Percentiles rank a stretch among this genome's conserved stretches.
Conservation (phyloP, 768 basidiomycete genomes). For the Leccinum longicurvipes region DNA sequence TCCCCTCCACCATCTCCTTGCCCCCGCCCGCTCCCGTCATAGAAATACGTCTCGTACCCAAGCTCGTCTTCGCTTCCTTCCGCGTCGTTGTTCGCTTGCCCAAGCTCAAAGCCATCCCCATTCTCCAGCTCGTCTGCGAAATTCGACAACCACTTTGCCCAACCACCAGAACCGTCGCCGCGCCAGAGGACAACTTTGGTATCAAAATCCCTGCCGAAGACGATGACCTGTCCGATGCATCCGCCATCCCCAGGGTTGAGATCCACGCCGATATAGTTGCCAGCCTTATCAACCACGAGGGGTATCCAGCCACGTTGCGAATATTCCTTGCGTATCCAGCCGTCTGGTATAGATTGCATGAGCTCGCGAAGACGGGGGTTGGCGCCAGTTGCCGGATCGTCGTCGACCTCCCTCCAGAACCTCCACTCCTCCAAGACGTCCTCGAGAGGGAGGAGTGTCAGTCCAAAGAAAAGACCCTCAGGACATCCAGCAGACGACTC, state of each 20-base stretch:
- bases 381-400: slow-evolving; percentile 80
- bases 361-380: slow-evolving; percentile 66
- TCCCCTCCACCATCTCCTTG: slow-evolving; percentile 79
- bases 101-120: slow-evolving; percentile 86
- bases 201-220: slow-evolving; percentile 99
- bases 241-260: slow-evolving; percentile 81
- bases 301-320: slow-evolving; percentile 97
- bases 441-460: slow-evolving; percentile 89
- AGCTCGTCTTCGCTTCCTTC: slow-evolving; percentile 81
- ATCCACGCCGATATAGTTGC: slow-evolving; percentile 96
- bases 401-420: slow-evolving; percentile 94
- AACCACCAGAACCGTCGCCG: slow-evolving; percentile 87
- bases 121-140: slow-evolving; percentile 92
- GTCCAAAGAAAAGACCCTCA: slow-evolving; percentile 93
- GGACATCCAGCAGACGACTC: slow-evolving; percentile 84
- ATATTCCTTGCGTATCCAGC: slow-evolving; percentile 87
- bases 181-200: slow-evolving; percentile 93
- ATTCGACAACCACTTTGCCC: slow-evolving; percentile 90
- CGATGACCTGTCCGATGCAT: slow-evolving; percentile 86
- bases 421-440: slow-evolving; percentile 93
- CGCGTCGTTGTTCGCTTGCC: slow-evolving; percentile 49
- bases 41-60: slow-evolving; percentile 86
- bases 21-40: slow-evolving; percentile 72
- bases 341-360: slow-evolving; percentile 88
- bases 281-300: slow-evolving; percentile 86